Conservation (phyloP, 1,284 basidiomycete genomes). For the Trichosporon sp. region DNA sequence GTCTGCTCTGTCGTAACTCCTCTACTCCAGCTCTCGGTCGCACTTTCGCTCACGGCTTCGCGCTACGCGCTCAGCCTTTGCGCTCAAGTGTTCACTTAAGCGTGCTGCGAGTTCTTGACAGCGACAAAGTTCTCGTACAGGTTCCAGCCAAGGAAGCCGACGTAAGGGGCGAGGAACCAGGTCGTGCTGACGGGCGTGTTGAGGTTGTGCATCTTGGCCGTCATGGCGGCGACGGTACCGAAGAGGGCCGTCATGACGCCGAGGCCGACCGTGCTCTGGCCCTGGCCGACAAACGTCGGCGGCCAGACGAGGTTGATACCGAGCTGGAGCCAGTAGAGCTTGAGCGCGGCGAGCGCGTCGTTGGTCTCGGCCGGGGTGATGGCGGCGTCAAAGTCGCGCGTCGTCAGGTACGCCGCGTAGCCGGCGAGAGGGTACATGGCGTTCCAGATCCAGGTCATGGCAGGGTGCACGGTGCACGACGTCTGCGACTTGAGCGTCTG, state of each 20-base stretch:
- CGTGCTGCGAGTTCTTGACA: constrained; percentile 36
- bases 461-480: constrained; percentile 10
- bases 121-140: constrained; percentile 53
- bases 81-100: background rate
- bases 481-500: background rate
- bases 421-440: constrained; percentile 57
- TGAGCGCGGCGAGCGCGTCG: constrained; percentile 55
- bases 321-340: constrained; percentile 66
- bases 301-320: constrained; percentile 65
- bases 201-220: constrained; percentile 54
- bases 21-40: background rate
- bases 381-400: constrained; percentile 55
- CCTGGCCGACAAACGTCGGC: constrained; percentile 62
- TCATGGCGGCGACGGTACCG: constrained; percentile 7
- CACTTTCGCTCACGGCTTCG: background rate
- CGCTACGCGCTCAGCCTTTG: too few species aligned
- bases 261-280: constrained; percentile 51
- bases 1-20: background rate
- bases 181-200: constrained; percentile 54
- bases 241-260: constrained; percentile 22
- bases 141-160: constrained; percentile 49
- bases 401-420: constrained; percentile 64
- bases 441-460: constrained; percentile 25
- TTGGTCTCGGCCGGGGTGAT: constrained; percentile 49
- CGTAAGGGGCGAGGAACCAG: constrained; percentile 60